Evolutionary conservation across 305 asterid species (phyloP), one percentile per base, ranked within the genome.

Genomic region (Fraxinus xanthoxyloides): DNA sequence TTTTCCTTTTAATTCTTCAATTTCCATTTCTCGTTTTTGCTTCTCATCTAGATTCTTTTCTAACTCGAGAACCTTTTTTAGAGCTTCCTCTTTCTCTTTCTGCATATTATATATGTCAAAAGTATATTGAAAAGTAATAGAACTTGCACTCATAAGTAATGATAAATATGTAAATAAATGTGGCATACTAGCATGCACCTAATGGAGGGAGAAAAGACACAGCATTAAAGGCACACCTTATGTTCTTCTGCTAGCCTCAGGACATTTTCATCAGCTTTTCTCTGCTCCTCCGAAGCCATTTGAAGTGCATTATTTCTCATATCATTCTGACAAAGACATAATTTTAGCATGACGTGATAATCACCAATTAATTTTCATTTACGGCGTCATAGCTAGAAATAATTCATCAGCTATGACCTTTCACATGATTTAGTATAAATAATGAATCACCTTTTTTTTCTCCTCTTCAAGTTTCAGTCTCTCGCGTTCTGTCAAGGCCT

Each of bases 11-110:
- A 94, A 85, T 54, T 92, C 97, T 81, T 83, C 91, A 82, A 92
- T 91, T 79, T 93, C 97, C 95, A 94, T 88, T 87, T 94, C 97
- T 84, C 93, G 74, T 81, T 92, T 92, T 85, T 93, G 98, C 82
- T 90, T 93, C 81, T 92, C 94, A 83, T 88, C 93, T 15, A 94
- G 82, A 77, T 91, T 93, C 82, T 91, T 89, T 85, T 91, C 95
- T 48, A 93, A 86, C 81, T 93, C 95, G 9, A 90, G 87, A 72
- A 93, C 85, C 88, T 91, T 92, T 81, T 81, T 87, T 24, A 91
- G 82, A 79, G 97, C 96, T 46, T 84, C 95, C 87, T 91, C 94
- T 83, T 92, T 91, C 86, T 93, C 97, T 83, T 95, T 91, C 98
- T 93, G 96, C 87, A 87, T 43, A 84, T 83, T 78, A 30, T 67